Percentiles rank a stretch among this genome's conserved stretches.
These are phyloP conservation scores for Coemansia guatemalensis DNA, from an alignment of 192 early-diverging fungal species.

Conservation along the genomic window DNA sequence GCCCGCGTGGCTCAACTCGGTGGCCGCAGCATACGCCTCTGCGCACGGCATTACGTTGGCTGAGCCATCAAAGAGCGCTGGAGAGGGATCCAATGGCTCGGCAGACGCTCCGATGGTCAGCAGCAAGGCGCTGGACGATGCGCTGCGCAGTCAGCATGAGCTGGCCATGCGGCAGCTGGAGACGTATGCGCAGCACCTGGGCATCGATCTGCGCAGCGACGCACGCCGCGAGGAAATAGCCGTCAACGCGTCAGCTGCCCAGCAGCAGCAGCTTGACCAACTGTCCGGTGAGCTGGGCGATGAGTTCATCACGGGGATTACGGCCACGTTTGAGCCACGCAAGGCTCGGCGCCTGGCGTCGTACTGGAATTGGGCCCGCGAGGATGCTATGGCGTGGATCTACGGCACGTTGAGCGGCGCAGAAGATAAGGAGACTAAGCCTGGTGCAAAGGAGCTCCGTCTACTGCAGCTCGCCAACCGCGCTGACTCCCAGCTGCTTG, in stretches of 20 bases:
- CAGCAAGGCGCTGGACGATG: conserved; percentile 79
- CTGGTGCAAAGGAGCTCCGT: conserved; percentile 17
- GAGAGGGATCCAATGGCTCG: background rate
- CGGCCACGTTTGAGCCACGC: conserved; percentile 71
- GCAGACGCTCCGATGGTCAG: conserved; percentile 62
- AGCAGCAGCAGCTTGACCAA: conserved; percentile 75
- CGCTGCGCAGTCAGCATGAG: conserved; percentile 67
- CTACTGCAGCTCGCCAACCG: conserved; percentile 73
- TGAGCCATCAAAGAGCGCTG: background rate
- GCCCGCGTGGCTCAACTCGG: conserved; percentile 72
- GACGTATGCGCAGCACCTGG: conserved; percentile 78
- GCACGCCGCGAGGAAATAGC: conserved; percentile 66
- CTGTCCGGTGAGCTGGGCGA: conserved; percentile 85
- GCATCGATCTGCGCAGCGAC: conserved; percentile 70
- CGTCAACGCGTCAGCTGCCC: conserved; percentile 24
- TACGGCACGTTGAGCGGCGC: conserved; percentile 77
- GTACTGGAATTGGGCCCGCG: conserved; percentile 93
- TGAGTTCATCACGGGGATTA: conserved; percentile 82
- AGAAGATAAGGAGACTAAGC: conserved; percentile 70
- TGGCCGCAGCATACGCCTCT: conserved; percentile 69
- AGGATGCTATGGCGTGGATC: conserved; percentile 49
- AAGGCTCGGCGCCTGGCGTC: conserved; percentile 91
- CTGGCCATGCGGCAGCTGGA: conserved; percentile 78
- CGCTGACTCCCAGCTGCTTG: conserved; percentile 15
- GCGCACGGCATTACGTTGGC: conserved; percentile 2